Percentiles rank a stretch among this genome's conserved stretches.
These are phyloP conservation scores for Arthonia radiata DNA, from an alignment of 495 filamentous ascomycete genomes.

Conservation along the genomic window DNA sequence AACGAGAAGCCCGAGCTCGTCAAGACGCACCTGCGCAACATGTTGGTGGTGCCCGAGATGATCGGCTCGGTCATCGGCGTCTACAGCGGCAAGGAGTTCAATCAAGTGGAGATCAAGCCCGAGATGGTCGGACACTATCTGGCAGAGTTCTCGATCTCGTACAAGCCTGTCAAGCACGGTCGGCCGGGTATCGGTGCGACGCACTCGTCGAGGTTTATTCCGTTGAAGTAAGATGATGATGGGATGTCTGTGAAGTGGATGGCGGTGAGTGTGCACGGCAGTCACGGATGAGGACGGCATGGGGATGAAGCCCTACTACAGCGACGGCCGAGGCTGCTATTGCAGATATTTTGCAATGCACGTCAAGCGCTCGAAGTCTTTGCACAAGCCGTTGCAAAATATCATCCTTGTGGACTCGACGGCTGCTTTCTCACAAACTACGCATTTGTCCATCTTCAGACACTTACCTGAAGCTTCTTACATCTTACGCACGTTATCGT, in stretches of 20 bases:
- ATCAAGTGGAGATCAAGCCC: constrained; percentile 98
- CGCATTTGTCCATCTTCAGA: too few species aligned
- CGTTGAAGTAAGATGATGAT: constrained; percentile 56
- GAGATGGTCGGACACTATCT: constrained; percentile 99
- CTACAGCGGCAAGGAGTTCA: constrained; percentile 99
- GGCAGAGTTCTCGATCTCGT: constrained; percentile 96
- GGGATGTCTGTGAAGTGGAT: too few species aligned
- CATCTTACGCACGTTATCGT: too few species aligned
- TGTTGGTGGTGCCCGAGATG: constrained; percentile 99
- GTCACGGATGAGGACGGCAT: neutral
- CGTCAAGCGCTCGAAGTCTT: too few species aligned
- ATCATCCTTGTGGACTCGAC: too few species aligned
- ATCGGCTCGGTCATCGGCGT: constrained; percentile 94
- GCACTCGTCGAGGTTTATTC: constrained; percentile 99
- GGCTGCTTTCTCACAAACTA: too few species aligned
- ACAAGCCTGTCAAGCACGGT: constrained; percentile 99
- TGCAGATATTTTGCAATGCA: too few species aligned
- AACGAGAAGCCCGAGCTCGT: constrained; percentile 99
- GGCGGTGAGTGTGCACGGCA: too few species aligned
- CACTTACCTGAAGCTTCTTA: too few species aligned
- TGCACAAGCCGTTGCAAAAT: too few species aligned
- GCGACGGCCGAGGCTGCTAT: too few species aligned
- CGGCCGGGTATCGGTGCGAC: constrained; percentile 99
- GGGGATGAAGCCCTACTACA: neutral
- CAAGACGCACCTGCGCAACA: constrained; percentile 97